Percentiles rank a stretch among this genome's conserved stretches.
Conservation (phyloP, 768 basidiomycete species). For the Lactarius hengduanensis region DNA sequence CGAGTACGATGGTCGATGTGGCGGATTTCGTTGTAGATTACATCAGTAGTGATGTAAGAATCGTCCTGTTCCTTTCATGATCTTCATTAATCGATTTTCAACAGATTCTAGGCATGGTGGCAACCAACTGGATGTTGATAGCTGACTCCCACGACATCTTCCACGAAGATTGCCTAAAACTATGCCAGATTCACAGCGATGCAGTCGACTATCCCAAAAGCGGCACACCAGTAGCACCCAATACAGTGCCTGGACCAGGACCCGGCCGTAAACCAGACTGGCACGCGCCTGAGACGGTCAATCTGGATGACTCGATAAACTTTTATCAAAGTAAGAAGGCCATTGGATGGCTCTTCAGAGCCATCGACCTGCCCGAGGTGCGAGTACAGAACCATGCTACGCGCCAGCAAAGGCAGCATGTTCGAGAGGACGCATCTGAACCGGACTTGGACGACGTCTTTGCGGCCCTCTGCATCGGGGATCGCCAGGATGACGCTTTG, state of each 20-base stretch:
- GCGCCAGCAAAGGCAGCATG: slow-evolving; percentile 28
- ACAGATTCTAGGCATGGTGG: slow-evolving; percentile 59
- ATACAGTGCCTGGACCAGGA: slow-evolving; percentile 45
- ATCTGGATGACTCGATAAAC: slow-evolving; percentile 22
- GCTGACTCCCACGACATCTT: slow-evolving; percentile 57
- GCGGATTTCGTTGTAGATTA: slow-evolving; percentile 70
- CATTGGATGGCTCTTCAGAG: slow-evolving; percentile 63
- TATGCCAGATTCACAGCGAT: slow-evolving; percentile 58
- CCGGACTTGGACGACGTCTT: slow-evolving; percentile 33
- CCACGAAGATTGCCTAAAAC: slow-evolving; percentile 49
- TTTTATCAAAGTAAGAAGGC: slow-evolving; percentile 56
- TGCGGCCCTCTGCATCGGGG: slow-evolving; percentile 22
- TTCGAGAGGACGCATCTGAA: slow-evolving; percentile 31
- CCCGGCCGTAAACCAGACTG: slow-evolving; percentile 53
- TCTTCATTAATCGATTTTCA: neutral
- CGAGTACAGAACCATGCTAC: slow-evolving; percentile 22
- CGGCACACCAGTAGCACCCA: slow-evolving; percentile 35
- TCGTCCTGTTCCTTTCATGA: neutral
- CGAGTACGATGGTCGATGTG: slow-evolving; percentile 61
- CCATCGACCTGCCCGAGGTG: slow-evolving; percentile 50
- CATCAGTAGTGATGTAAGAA: slow-evolving; percentile 51
- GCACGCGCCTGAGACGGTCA: slow-evolving; percentile 60
- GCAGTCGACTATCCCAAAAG: slow-evolving; percentile 70
- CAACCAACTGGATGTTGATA: slow-evolving; percentile 61
- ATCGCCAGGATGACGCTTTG: slow-evolving; percentile 7